Evolutionary conservation across 208 protist genomes (phyloP), one percentile per base, ranked within the genome.

Genomic region (Trypanosoma theileri): DNA sequence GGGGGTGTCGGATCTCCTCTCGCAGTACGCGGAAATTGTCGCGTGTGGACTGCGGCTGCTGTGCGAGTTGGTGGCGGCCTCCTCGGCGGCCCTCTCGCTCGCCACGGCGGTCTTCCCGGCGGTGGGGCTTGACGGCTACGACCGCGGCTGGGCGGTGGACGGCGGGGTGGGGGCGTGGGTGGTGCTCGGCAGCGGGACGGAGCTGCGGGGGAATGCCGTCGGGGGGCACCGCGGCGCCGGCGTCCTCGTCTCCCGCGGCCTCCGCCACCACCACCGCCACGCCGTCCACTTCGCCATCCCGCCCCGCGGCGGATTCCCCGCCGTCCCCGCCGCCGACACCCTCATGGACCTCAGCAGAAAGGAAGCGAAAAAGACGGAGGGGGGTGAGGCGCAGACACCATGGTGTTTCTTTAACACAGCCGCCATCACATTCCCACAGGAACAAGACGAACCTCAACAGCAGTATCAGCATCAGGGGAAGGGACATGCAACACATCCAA

Each of bases 81-180:
- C 90, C 4, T 90, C 85, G 0, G 64, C 40, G 0, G 78, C 79
- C 22, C 73, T 88, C 11, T 79, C 79, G 0, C 72, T 95, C 21
- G 90, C 87, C 14, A 75, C 77, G 8, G 65, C 68, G 44, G 75
- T 66, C 16, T 68, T 64, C 10, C 86, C 89, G 0, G 12, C 9
- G 68, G 52, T 31, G 74, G 10, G 28, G 28, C 9, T 53, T n/a
- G 21, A 65, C 9, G 71, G 76, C 13, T 88, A 85, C 54, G 76
- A 83, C n/a, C 72, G 77, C 14, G 59, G 86, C 9, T 88, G 80
- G 74, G 77, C 73, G 0, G 75, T 84, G 0, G 84, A 96, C 63
- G 90, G 90, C 26, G 91, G 91, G 19, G 70, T 96, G 11, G 91
- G 91, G 9, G 86, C 81, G 19, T 96, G 88, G 88, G 55, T 93